These are phyloP conservation scores for Asparagopsis taxiformis DNA, from an alignment of 31 red algal genomes.

Conservation along the genomic window DNA sequence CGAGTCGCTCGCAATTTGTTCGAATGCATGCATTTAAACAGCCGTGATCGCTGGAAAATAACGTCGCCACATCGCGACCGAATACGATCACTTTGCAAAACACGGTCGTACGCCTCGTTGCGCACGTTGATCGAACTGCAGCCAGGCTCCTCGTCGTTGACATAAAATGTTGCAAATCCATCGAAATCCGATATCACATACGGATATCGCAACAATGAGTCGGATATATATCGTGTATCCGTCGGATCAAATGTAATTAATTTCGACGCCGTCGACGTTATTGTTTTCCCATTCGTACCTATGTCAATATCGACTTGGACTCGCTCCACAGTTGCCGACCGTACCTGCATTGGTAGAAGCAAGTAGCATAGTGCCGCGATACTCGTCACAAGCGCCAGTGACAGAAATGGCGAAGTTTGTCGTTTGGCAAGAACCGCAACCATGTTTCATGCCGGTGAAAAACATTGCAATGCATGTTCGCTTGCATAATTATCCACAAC, in stretches of 20 bases:
- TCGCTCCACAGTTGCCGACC: too few relatives aligned
- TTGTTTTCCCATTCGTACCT: neutral
- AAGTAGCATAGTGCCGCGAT: too few relatives aligned
- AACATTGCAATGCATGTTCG: too few relatives aligned
- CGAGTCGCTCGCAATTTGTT: neutral
- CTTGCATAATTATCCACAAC: too few relatives aligned
- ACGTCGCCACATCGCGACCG: neutral
- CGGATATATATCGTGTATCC: neutral
- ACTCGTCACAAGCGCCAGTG: too few relatives aligned
- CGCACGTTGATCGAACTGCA: conserved; percentile 5
- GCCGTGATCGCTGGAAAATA: neutral
- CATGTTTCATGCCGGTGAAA: too few relatives aligned
- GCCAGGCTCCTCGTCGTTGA: neutral
- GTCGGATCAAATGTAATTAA: neutral
- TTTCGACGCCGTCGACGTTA: neutral
- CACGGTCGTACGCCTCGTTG: neutral
- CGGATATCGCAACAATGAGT: neutral
- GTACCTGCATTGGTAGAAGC: too few relatives aligned
- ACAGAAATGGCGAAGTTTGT: too few relatives aligned
- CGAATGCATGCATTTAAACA: neutral
- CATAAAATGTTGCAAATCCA: neutral
- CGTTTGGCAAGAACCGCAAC: too few relatives aligned
- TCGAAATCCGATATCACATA: neutral
- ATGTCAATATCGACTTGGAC: conserved; percentile 9
- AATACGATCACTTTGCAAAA: neutral